Conservation (phyloP, 768 basidiomycete species). For the Suillus lakei region DNA sequence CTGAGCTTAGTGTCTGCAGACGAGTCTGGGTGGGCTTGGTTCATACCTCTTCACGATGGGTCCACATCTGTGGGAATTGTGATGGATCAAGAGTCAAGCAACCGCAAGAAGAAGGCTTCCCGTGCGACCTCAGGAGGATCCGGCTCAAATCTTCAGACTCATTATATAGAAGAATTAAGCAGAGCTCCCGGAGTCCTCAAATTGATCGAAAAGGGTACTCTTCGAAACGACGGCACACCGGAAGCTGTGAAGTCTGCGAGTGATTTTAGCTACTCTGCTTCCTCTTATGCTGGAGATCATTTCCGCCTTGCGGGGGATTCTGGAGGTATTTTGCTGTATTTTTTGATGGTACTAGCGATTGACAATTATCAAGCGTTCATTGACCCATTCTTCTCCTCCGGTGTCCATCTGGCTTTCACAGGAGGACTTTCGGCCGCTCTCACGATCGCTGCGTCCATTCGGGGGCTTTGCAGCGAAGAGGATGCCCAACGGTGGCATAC, state of each 20-base stretch:
- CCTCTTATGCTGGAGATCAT: not conserved
- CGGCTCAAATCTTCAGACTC: not conserved
- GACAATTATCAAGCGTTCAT: not conserved
- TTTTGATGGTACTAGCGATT: not conserved
- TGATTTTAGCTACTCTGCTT: not conserved
- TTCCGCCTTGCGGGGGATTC: not conserved
- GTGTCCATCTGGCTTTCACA: constrained; percentile 68
- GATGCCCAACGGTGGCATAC: constrained; percentile 59
- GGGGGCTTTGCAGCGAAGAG: constrained; percentile 36
- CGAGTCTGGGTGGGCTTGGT: constrained; percentile 62
- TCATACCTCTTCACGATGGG: constrained; percentile 56
- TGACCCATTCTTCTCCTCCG: constrained; percentile 47
- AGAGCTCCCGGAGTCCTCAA: not conserved
- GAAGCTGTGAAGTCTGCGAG: constrained; percentile 1
- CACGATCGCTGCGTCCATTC: constrained; percentile 54
- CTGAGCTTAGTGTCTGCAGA: constrained; percentile 45
- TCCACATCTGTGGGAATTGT: constrained; percentile 9
- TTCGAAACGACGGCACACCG: not conserved
- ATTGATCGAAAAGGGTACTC: not conserved
- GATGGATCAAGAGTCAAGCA: not conserved
- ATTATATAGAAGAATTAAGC: not conserved
- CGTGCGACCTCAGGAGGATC: not conserved
- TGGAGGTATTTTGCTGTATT: not conserved
- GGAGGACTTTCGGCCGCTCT: constrained; percentile 62
- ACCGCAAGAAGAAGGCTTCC: not conserved